A percentile compares a stretch with the other conserved stretches of the same genome.
phyloP scores from a whole-genome alignment of 2,329 filamentous ascomycete genomes.

The Monilinia aucupariae region DNA sequence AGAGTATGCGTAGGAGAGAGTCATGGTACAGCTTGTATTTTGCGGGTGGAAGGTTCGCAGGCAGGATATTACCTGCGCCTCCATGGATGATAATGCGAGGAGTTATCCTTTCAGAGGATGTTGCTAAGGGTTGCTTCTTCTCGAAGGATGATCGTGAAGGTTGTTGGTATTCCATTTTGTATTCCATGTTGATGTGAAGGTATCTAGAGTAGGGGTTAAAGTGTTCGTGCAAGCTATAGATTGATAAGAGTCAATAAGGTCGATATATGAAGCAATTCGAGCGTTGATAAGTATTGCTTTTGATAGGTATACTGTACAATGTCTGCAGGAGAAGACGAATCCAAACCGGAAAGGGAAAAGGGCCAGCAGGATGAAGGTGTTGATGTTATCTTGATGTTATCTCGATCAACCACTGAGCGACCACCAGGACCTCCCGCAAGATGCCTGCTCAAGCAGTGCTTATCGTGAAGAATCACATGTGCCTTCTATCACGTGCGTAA shows the following conservation, averaged over 20 bases:
- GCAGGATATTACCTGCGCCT: conserved; percentile 65
- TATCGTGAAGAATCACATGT: neutral
- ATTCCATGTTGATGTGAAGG: conserved; percentile 8
- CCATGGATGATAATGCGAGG: conserved; percentile 44
- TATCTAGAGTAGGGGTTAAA: neutral
- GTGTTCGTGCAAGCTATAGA: neutral
- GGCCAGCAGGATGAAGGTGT: neutral
- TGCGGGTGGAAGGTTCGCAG: conserved; percentile 51
- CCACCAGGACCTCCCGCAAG: too few relatives aligned
- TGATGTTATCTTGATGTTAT: neutral
- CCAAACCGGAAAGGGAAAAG: neutral
- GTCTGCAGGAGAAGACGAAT: neutral
- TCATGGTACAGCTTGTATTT: conserved; percentile 54
- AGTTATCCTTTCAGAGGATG: conserved; percentile 16
- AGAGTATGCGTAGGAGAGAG: conserved; percentile 58
- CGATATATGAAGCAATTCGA: neutral
- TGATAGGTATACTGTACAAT: neutral
- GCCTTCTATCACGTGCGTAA: too few relatives aligned
- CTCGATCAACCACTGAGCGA: too few relatives aligned
- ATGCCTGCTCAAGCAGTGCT: neutral
- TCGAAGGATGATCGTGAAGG: conserved; percentile 7
- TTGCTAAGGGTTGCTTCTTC: conserved; percentile 8
- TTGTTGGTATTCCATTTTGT: conserved; percentile 25
- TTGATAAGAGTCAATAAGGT: neutral
- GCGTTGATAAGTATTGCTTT: neutral